phyloP scores from a whole-genome alignment of 2,329 filamentous ascomycete species.

The Rhinocladiella similis region DNA sequence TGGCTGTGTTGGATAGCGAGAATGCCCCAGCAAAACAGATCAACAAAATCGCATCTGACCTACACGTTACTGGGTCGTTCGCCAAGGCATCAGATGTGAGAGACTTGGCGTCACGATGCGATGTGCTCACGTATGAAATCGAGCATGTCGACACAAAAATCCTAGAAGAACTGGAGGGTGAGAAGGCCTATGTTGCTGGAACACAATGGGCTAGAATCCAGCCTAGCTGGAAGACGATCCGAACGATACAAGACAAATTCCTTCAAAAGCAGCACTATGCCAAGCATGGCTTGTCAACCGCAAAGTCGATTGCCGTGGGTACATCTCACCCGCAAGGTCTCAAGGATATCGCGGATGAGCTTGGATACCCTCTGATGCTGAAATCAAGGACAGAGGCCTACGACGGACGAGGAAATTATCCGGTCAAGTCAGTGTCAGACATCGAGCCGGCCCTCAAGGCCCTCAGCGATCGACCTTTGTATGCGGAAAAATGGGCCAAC shows the following conservation, averaged over 20 bases:
- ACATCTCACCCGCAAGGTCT: conserved; percentile 45
- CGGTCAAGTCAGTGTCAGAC: conserved; percentile 59
- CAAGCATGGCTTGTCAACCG: conserved; percentile 64
- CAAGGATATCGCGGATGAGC: conserved; percentile 57
- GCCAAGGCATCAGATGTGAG: conserved; percentile 75
- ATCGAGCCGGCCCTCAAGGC: conserved; percentile 67
- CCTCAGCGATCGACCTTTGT: conserved; percentile 71
- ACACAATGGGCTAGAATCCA: conserved; percentile 52
- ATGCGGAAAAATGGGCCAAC: conserved; percentile 85
- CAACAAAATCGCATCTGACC: conserved; percentile 57
- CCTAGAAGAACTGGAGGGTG: conserved; percentile 71
- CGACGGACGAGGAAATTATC: conserved; percentile 72
- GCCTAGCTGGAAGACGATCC: conserved; percentile 76
- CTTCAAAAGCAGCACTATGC: conserved; percentile 75
- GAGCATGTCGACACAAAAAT: conserved; percentile 84
- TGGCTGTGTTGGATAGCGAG: conserved; percentile 76
- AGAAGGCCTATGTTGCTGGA: conserved; percentile 22
- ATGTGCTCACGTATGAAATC: conserved; percentile 86
- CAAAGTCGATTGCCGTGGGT: conserved; percentile 64
- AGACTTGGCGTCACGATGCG: conserved; percentile 67
- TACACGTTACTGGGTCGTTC: conserved; percentile 78
- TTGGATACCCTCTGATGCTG: conserved; percentile 81
- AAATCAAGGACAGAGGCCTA: conserved; percentile 84
- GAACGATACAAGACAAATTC: conserved; percentile 85
- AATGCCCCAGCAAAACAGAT: conserved; percentile 78